Percentiles rank a stretch among this genome's conserved stretches.
phyloP scores from a whole-genome alignment of 23 red algal genomes.

The Gracilaria domingensis region DNA sequence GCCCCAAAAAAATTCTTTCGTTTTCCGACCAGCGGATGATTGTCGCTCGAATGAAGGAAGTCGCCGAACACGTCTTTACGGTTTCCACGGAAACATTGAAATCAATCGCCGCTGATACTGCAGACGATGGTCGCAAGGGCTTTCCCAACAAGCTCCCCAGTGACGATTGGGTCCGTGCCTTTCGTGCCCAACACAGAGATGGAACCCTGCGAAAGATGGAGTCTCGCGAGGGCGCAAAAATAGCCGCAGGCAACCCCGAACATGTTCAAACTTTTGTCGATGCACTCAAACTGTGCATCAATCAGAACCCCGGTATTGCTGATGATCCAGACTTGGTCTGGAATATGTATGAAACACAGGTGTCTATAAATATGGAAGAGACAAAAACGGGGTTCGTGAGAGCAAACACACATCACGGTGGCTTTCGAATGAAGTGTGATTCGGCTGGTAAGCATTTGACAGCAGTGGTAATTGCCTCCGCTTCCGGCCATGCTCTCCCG shows the following conservation, averaged over 20 bases:
- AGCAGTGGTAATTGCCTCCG: neutral
- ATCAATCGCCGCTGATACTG: no score
- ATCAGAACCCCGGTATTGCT: neutral
- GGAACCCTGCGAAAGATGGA: neutral
- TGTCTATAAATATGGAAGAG: neutral
- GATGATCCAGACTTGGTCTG: conserved; percentile 13
- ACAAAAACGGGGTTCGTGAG: neutral
- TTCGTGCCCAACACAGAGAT: neutral
- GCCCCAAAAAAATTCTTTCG: no score
- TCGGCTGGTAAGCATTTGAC: neutral
- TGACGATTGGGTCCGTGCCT: neutral
- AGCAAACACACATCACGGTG: neutral
- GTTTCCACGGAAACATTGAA: no score
- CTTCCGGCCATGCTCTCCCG: neutral
- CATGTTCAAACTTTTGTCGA: neutral
- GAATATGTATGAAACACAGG: conserved; percentile 42
- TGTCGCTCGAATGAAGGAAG: no score
- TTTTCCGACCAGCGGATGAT: no score
- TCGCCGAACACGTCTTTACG: no score
- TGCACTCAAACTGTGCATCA: neutral
- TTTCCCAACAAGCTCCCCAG: neutral
- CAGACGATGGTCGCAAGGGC: neutral
- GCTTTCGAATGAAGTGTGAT: neutral
- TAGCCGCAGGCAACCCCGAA: neutral
- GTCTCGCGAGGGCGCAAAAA: neutral